Evolutionary conservation across 495 filamentous ascomycete species (phyloP), one percentile per base, ranked within the genome.

Genomic region (Talaromyces adpressus): DNA sequence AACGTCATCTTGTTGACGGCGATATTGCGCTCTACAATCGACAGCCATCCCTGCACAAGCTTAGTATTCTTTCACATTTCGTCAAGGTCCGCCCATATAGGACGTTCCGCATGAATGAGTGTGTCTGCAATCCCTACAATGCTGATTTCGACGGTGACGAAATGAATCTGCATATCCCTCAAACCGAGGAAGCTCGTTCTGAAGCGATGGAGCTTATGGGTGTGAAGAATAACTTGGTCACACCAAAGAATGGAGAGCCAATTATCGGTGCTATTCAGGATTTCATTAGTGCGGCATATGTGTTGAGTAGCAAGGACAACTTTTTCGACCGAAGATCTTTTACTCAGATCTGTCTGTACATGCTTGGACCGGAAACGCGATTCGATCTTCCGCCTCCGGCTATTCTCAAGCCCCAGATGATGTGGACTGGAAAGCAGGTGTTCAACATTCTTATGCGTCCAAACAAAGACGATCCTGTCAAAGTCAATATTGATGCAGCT

Each of bases 141-240:
- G 94, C 94, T 52, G 94, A 98, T 86, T 98, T 98, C 71, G 94
- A 98, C 68, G 94, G 94, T 67, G 94, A 98, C 66, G 94, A 98
- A 74, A 98, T 98, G 94, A 98, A 98, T 69, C 74, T 98, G 65
- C 94, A 98, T 75, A 92, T 98, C 5, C 94, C 94, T 16, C 94
- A 98, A 72, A 98, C 95, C 2, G 94, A 98, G 77, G 94, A 98
- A 76, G 94, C 94, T 12, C 85, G 95, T 57, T 89, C 93, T 7
- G 94, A 98, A 71, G 94, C 94, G 0, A 94, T 96, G 74, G 90
- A 92, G 70, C 76, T 98, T 49, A 98, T 98, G 95, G 95, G 95
- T 56, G 94, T 98, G 2, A 96, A 97, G 75, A 86, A 98, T 77
- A 98, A 98, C 71, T 75, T 98, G 54, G 89, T 87, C 12, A 98